Conservation (phyloP, 805 yeast genomes). For the Priceomyces carsonii region DNA sequence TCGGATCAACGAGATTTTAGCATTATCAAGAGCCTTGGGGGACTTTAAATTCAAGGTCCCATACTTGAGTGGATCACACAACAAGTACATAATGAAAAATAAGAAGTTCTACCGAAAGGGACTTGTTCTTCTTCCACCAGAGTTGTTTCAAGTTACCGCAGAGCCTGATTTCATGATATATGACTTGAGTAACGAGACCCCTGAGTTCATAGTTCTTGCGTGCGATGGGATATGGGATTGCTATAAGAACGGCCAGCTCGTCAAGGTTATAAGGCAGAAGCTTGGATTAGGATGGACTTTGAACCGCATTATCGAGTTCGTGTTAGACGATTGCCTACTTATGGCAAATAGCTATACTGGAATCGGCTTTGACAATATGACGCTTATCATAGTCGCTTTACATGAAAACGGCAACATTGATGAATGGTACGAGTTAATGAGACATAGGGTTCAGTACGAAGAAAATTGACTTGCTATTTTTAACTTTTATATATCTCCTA, state of each 20-base stretch:
- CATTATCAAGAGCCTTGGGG: constrained; percentile 46
- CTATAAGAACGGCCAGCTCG: constrained; percentile 54
- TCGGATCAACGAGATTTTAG: constrained; percentile 45
- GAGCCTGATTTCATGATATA: constrained; percentile 45
- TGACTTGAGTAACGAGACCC: constrained; percentile 25
- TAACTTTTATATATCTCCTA: neutral
- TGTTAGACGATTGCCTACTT: constrained; percentile 65
- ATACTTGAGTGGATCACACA: constrained; percentile 28
- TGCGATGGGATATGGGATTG: constrained; percentile 53
- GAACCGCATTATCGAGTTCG: constrained; percentile 56
- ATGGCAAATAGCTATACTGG: constrained; percentile 77
- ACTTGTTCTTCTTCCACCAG: constrained; percentile 42
- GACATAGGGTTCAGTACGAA: constrained; percentile 32
- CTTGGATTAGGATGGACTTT: constrained; percentile 57
- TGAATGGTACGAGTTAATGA: constrained; percentile 61
- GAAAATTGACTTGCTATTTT: constrained; percentile 13
- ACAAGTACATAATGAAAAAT: constrained; percentile 30
- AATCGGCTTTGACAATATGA: constrained; percentile 83
- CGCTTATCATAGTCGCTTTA: constrained; percentile 64
- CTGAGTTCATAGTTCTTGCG: constrained; percentile 43
- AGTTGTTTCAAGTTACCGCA: constrained; percentile 42
- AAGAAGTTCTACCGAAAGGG: constrained; percentile 22
- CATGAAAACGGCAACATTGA: constrained; percentile 48
- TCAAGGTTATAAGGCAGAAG: constrained; percentile 56
- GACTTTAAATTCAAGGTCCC: constrained; percentile 45